Evolutionary conservation across 164 flowering plant genomes (phyloP), one percentile per base, ranked within the genome.

Genomic region (Vitis rotundifolia): DNA sequence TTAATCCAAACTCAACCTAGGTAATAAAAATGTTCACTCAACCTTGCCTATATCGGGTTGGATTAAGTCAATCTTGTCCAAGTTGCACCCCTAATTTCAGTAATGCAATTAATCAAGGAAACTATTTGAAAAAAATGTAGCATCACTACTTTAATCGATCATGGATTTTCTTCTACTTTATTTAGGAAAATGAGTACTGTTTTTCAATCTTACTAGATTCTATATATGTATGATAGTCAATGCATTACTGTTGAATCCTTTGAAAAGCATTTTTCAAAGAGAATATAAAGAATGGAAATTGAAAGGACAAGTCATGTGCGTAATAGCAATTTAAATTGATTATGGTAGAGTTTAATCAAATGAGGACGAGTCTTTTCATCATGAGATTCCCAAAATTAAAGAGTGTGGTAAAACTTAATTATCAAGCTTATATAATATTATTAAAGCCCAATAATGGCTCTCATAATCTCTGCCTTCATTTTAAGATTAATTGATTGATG

Each of bases 391-490:
- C 49, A 61, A 31, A 7, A 37, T 15, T 37, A 61, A 16, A 57
- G 10, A 37, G 19, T 37, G 9, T 37, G 19, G 49, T 61, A 37
- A 37, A 61, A 61, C 49, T 49, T 61, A 61, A 61, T 59, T 37
- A 61, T 61, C 64, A 61, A 61, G 49, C 49, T 37, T 37, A 5
- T 14, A 31, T 8, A 11, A 31, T n/a, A 37, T 1, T 28, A 26
- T 59, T 11, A 59, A 26, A 59, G 19, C 48, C 47, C 62, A 26
- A 59, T 59, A 29, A 59, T 57, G 62, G 7, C 62, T 29, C 8
- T 59, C 62, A 59, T 59, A 59, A 26, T 59, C 47, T 59, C 22
- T 59, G 26, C 62, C 6, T 29, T 26, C 62, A 59, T 59, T 59
- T 28, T 12, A 29, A 59, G n/a, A 28, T 59, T 59, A 26, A 10